phyloP scores from a whole-genome alignment of 1,284 basidiomycete genomes.

The Ustilago nuda region DNA sequence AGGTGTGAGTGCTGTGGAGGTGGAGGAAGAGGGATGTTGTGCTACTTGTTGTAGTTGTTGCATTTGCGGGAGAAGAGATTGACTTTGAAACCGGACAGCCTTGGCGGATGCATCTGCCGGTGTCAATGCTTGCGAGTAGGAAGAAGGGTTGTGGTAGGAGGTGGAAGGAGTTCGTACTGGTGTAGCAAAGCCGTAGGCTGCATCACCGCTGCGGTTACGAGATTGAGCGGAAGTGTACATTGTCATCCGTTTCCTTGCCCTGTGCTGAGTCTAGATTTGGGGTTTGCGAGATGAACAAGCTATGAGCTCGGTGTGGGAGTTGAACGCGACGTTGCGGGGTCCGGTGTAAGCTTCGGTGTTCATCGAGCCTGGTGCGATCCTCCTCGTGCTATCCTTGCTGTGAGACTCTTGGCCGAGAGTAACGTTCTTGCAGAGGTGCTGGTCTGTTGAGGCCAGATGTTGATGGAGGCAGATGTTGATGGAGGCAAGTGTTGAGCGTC shows the following conservation, averaged over 20 bases:
- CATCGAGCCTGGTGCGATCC: no score
- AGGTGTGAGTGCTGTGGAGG: constrained; percentile 5
- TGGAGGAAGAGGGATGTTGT: constrained; percentile 4
- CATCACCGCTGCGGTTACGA: background rate
- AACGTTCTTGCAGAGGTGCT: background rate
- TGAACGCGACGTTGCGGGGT: background rate
- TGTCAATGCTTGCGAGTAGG: constrained; percentile 35
- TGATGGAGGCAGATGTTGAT: background rate
- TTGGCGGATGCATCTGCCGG: constrained; percentile 21
- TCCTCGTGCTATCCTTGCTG: no score
- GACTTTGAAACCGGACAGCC: constrained; percentile 40
- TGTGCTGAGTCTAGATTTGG: background rate
- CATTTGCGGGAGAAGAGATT: constrained; percentile 29
- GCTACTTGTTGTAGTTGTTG: background rate
- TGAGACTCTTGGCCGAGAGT: no score
- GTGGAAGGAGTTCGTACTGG: constrained; percentile 32
- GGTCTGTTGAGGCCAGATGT: background rate
- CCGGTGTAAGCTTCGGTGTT: no score
- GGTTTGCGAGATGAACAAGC: background rate
- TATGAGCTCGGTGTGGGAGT: background rate
- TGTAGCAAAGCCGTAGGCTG: constrained; percentile 31
- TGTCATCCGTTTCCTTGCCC: background rate
- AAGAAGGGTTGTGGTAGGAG: constrained; percentile 6
- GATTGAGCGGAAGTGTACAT: constrained; percentile 4
- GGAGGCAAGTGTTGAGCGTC: background rate